phyloP scores from a whole-genome alignment of 345 rosid genomes.

The Eucalyptus pauciflora region DNA sequence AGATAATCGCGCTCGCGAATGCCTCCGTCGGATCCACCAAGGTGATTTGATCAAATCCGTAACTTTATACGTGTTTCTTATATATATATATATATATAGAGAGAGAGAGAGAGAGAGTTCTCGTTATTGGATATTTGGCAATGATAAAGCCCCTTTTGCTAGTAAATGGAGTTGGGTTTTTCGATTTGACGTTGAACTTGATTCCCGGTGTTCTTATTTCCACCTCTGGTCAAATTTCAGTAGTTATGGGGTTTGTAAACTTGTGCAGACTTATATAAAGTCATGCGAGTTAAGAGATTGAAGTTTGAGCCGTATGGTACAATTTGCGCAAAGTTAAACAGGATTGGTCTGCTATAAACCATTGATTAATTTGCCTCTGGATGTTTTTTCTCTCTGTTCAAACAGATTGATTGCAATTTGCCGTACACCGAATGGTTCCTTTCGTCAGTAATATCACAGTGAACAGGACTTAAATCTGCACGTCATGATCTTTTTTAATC shows the following conservation, averaged over 20 bases:
- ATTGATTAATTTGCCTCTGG: background rate
- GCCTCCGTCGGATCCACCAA: conserved; percentile 46
- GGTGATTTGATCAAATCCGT: conserved; percentile 13
- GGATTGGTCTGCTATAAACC: background rate
- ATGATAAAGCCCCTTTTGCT: background rate
- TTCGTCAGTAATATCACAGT: background rate
- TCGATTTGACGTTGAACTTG: background rate
- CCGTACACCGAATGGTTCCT: background rate
- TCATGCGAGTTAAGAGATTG: background rate
- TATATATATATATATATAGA: too few species aligned
- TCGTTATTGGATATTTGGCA: background rate
- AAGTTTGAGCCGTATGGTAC: background rate
- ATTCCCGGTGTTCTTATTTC: background rate
- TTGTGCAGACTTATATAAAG: background rate
- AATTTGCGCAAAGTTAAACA: background rate
- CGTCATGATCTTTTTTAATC: background rate
- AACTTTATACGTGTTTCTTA: background rate
- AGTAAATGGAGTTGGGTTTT: background rate
- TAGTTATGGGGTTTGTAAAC: background rate
- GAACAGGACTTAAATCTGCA: background rate
- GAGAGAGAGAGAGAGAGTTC: background rate
- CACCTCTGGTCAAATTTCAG: background rate
- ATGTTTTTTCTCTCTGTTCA: background rate
- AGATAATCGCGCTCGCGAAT: conserved; percentile 55
- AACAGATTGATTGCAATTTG: background rate